Percentiles rank a stretch among this genome's conserved stretches.
Conservation (phyloP, 1,139 yeast genomes). For the Tardiomyces blankii region DNA sequence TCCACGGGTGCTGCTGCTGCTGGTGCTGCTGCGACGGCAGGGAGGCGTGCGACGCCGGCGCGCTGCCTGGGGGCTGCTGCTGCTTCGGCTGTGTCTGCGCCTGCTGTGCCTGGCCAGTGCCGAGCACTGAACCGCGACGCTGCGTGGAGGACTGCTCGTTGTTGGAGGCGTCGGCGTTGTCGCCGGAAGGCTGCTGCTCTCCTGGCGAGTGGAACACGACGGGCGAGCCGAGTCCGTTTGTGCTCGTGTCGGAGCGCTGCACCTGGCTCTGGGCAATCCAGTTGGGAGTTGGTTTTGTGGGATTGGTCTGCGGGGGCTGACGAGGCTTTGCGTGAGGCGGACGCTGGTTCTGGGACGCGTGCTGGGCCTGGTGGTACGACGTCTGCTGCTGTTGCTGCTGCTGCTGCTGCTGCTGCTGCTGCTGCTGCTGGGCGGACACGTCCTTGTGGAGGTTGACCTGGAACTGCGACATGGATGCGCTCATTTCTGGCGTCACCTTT, state of each 20-base stretch:
- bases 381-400: neutral
- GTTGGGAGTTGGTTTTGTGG: neutral
- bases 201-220: neutral
- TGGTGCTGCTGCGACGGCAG: neutral
- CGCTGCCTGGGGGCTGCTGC: neutral
- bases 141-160: neutral
- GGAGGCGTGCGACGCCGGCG: neutral
- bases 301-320: no score
- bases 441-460: conserved; percentile 17
- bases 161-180: neutral
- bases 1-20: neutral
- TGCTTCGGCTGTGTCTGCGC: no score
- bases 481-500: conserved; percentile 17
- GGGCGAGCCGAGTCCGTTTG: neutral
- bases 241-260: neutral
- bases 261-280: neutral
- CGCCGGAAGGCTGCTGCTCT: neutral
- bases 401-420: neutral
- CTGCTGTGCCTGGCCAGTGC: neutral
- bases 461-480: conserved; percentile 19
- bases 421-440: neutral
- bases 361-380: no score
- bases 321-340: no score
- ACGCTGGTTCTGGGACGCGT: no score
- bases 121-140: neutral